Conservation (phyloP, 306 rosid genomes). For the Trifolium repens region DNA sequence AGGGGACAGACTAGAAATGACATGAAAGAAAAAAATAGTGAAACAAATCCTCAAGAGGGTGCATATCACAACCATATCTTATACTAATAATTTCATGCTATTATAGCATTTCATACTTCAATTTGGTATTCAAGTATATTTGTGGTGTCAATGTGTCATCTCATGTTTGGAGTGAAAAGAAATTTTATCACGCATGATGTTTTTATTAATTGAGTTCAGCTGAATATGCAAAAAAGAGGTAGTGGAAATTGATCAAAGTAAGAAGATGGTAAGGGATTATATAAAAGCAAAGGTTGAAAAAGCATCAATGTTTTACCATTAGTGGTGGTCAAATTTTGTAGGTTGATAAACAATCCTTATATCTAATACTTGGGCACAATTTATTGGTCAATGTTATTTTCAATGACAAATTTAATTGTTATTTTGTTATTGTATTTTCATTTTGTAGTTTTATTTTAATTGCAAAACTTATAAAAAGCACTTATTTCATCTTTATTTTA, state of each 20-base stretch:
- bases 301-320: slow-evolving; percentile 2
- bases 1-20: slow-evolving; percentile 32
- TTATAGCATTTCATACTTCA: slow-evolving; percentile 33
- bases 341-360: neutral
- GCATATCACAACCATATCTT: slow-evolving; percentile 52
- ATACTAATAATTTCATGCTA: slow-evolving; percentile 34
- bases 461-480: no score
- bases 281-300: neutral
- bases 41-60: slow-evolving; percentile 48
- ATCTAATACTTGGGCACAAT: neutral
- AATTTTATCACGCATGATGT: neutral
- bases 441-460: no score
- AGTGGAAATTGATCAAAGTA: slow-evolving; percentile 5
- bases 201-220: neutral
- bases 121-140: slow-evolving; percentile 29
- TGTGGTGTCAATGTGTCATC: slow-evolving; percentile 39
- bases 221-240: neutral
- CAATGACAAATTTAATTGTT: neutral
- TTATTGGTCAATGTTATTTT: neutral
- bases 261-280: neutral
- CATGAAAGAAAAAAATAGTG: slow-evolving; percentile 44
- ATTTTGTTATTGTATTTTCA: neutral
- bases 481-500: no score
- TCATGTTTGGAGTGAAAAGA: slow-evolving; percentile 37
- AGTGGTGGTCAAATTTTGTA: neutral